Evolutionary conservation across 495 filamentous ascomycete genomes (phyloP), one percentile per base, ranked within the genome.

Genomic region (Letharia columbiana): DNA sequence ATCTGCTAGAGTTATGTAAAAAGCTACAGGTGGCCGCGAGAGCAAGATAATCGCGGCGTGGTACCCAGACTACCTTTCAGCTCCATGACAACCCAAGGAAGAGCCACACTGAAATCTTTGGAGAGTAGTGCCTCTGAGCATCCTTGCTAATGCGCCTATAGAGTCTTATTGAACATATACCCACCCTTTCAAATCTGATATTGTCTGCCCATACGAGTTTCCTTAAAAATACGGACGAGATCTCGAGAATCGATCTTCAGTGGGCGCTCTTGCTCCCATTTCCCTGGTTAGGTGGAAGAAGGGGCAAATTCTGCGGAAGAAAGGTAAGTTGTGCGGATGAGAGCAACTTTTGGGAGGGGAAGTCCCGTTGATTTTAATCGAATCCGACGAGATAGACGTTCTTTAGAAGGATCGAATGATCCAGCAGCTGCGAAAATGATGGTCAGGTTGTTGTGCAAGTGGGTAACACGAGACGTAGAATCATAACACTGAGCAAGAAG

Each of bases 231-330:
- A 0, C 47, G 28, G 18, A 62, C 10, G 37, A 45, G 42, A 13
- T 47, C 17, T 5, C 42, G 60, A 20, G 60, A 42, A 62, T 62
- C 42, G n/a, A 49, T 12, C 8, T 8, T 4, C 17, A 6, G 42
- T 3, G 5, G 2, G 0, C 0, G 0, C 20, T 13, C 1, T 2
- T n/a, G 0, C 0, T 2, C 2, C 17, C 49, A 1, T 45, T 45
- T 33, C 10, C 17, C 42, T 1, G 60, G 42, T 10, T 37, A 2
- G 4, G 2, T 37, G 39, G 2, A 7, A 49, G 45, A n/a, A 20
- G 45, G 45, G 45, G 23, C 20, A 20, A 20, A 0, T 47, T 47
- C 7, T 7, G 4, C 13, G 17, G 15, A 47, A 20, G 4, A 7
- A 47, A 20, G 3, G 3, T 4, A 9, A 23, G 10, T 7, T 15